Evolutionary conservation across 352 stramenopile genomes (phyloP).

Genomic region (Globisporangium splendens): DNA sequence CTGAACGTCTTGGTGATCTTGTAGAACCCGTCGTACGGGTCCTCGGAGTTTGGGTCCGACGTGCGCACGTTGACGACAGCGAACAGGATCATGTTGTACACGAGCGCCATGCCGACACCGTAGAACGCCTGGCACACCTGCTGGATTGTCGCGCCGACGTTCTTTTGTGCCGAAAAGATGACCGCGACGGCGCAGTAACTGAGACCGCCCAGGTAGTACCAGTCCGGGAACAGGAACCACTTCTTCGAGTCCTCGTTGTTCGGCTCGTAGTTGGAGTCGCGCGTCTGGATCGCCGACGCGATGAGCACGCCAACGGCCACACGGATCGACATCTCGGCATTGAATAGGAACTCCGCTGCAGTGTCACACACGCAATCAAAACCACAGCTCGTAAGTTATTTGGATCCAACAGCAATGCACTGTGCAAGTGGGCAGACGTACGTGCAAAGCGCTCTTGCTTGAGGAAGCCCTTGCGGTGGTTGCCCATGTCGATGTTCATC

Average conservation of each 20-base stretch:
- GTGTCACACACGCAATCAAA: neutral
- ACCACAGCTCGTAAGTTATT: neutral
- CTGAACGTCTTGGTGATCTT: constrained; percentile 64
- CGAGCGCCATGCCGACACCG: constrained; percentile 68
- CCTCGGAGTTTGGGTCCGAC: constrained; percentile 24
- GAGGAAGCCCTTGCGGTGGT: constrained; percentile 44
- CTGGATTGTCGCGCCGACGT: constrained; percentile 60
- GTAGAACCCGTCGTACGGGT: constrained; percentile 45
- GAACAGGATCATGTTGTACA: constrained; percentile 81
- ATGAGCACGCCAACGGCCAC: constrained; percentile 66
- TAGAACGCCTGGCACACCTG: constrained; percentile 75
- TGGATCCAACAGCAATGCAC: neutral
- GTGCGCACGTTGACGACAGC: constrained; percentile 35
- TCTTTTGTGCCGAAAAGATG: constrained; percentile 75
- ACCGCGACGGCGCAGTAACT: constrained; percentile 76
- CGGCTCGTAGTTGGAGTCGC: constrained; percentile 41
- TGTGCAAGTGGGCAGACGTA: constrained; percentile 20
- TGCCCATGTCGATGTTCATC: constrained; percentile 60
- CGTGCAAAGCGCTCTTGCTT: constrained; percentile 47
- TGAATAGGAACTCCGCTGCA: constrained; percentile 62
- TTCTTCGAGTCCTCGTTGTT: constrained; percentile 47
- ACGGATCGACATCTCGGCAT: constrained; percentile 63
- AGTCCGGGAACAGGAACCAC: constrained; percentile 69
- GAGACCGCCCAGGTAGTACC: constrained; percentile 63
- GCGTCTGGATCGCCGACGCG: constrained; percentile 65